phyloP scores from a whole-genome alignment of 768 basidiomycete species.

The Leccinum subgranulosum region DNA sequence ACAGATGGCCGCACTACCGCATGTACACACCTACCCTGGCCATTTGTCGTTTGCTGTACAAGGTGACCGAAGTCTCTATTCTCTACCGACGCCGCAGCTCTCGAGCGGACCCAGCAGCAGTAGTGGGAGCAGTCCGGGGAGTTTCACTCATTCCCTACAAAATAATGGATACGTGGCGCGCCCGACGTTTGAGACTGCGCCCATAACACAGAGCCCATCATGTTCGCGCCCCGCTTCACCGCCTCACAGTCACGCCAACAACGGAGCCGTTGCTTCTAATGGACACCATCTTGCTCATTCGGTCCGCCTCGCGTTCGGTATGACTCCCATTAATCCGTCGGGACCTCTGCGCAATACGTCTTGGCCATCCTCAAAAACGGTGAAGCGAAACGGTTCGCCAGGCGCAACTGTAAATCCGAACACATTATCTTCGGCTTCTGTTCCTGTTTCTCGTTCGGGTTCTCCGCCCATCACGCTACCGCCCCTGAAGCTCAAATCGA shows the following conservation, averaged over 20 bases:
- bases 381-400: constrained; percentile 12
- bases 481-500: constrained; percentile 53
- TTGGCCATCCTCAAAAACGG: constrained; percentile 31
- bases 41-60: constrained; percentile 29
- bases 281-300: constrained; percentile 78
- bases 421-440: constrained; percentile 19
- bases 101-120: constrained; percentile 62
- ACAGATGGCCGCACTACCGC: constrained; percentile 26
- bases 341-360: constrained; percentile 37
- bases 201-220: constrained; percentile 42
- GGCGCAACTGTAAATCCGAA: constrained; percentile 5
- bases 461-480: constrained; percentile 73
- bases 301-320: constrained; percentile 84
- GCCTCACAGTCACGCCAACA: constrained; percentile 34
- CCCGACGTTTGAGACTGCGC: constrained; percentile 21
- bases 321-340: constrained; percentile 71
- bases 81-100: constrained; percentile 56
- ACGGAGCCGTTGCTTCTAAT: constrained; percentile 26
- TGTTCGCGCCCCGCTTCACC: constrained; percentile 65
- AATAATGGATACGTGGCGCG: constrained; percentile 13
- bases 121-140: constrained; percentile 60
- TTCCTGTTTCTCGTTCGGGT: constrained; percentile 59
- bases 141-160: constrained; percentile 40
- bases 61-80: constrained; percentile 24
- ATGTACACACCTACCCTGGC: constrained; percentile 33